Conservation (phyloP, 768 basidiomycete genomes). For the Mycena maculata region DNA sequence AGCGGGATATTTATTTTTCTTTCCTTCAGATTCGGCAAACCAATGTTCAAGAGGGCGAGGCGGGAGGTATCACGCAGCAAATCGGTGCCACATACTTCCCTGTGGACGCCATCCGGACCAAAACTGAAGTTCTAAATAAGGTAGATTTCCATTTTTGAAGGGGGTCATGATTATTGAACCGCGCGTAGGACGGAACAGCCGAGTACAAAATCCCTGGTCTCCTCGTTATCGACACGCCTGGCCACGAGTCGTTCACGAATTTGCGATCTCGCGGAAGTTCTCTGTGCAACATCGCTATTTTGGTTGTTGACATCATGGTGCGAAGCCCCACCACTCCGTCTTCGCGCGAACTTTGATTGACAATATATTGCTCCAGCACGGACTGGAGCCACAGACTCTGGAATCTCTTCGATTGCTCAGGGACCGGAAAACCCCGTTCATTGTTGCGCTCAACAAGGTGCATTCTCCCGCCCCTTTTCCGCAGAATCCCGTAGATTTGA, state of each 20-base stretch:
- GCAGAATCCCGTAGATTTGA: slow-evolving; percentile 17
- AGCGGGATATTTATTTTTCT: neutral
- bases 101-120: slow-evolving; percentile 90
- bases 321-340: slow-evolving; percentile 31
- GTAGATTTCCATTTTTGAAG: slow-evolving; percentile 46
- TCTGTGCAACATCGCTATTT: slow-evolving; percentile 97
- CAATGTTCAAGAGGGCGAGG: slow-evolving; percentile 99
- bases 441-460: slow-evolving; percentile 97
- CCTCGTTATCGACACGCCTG: slow-evolving; percentile 96
- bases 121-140: slow-evolving; percentile 94
- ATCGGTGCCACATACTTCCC: slow-evolving; percentile 99
- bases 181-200: slow-evolving; percentile 74
- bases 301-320: slow-evolving; percentile 98
- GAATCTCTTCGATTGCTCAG: slow-evolving; percentile 93
- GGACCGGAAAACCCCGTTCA: slow-evolving; percentile 97
- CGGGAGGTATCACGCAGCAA: slow-evolving; percentile 99
- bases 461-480: slow-evolving; percentile 21
- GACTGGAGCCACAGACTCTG: slow-evolving; percentile 96
- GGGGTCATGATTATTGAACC: slow-evolving; percentile 12
- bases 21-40: slow-evolving; percentile 93
- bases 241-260: slow-evolving; percentile 99
- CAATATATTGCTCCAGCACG: slow-evolving; percentile 70
- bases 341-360: slow-evolving; percentile 8
- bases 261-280: slow-evolving; percentile 95
- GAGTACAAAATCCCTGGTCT: slow-evolving; percentile 98